Conservation (phyloP, 176 grass and related monocot genomes). For the Metroxylon sagu region DNA sequence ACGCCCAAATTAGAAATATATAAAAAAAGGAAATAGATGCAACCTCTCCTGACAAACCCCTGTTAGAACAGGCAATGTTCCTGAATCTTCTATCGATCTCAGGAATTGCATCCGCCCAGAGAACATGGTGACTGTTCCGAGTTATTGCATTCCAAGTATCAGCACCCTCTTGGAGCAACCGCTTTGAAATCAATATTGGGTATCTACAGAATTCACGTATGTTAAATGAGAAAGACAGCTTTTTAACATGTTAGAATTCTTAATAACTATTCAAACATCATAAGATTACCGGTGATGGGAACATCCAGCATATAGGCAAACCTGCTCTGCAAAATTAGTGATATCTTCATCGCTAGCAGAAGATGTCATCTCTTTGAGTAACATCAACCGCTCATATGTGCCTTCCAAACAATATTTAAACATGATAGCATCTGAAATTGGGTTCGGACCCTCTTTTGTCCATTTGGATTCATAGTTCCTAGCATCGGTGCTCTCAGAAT, state of each 20-base stretch:
- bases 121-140: constrained; percentile 56
- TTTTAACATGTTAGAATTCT: no score
- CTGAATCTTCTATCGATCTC: constrained; percentile 69
- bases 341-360: constrained; percentile 55
- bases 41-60: constrained; percentile 76
- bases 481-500: constrained; percentile 60
- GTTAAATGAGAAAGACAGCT: no score
- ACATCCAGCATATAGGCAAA: constrained; percentile 80
- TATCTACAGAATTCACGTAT: constrained; percentile 31
- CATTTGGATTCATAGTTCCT: constrained; percentile 41
- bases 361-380: constrained; percentile 52
- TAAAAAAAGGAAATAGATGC: constrained; percentile 12
- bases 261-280: neutral
- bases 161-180: constrained; percentile 55
- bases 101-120: constrained; percentile 65
- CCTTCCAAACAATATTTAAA: constrained; percentile 85
- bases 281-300: constrained; percentile 67
- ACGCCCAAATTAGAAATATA: neutral
- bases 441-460: constrained; percentile 33
- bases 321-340: constrained; percentile 50
- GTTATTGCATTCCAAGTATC: constrained; percentile 67
- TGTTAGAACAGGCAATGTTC: constrained; percentile 42
- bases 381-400: constrained; percentile 46
- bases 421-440: constrained; percentile 47
- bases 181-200: constrained; percentile 83